Base-by-base conservation (phyloP, 2,329 filamentous ascomycete species). In the Penicillium vulpinum region DNA sequence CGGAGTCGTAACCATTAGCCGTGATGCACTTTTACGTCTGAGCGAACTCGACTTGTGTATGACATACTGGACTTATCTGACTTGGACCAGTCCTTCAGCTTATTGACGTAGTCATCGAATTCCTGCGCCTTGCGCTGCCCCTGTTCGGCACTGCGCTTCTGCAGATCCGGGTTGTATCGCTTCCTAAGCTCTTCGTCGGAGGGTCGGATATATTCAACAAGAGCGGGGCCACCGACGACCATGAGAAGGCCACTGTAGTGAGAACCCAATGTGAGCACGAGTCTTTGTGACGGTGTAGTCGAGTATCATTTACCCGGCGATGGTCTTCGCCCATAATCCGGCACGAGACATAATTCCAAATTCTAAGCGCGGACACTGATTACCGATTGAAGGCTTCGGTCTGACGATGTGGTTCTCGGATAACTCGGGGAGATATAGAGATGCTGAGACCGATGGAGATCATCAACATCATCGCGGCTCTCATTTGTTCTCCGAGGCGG, bases 81-180 rank as follows among this genome's bases (percentile, higher is more conserved):
- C 78, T 92, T 95, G 26, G 91, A 90, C 73, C 92, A 91, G 67
- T 93, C 85, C 81, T 96, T 97, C 71, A 99, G 76, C 67, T 88
- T 86, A 47, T 71, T 83, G 28, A 97, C 89, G 70, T 96, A 97
- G 54, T 92, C 84, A 70, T 97, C 90, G 67, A 96, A 96, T 57
- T 97, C 92, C 75, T 92, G 83, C 70, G 94, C 86, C 58, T 85
- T 84, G 72, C 89, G 85, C 56, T 88, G 82, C 18, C 91, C 85
- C 57, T 87, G 85, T 74, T 92, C 92, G n/a, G 96, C 79, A 60
- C 90, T 92, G 70, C 89, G 85, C 74, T 90, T 90, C 72, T 94
- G 90, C n/a, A 99, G 83, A 33, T 97, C 94, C 0, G 93, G 93
- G 75, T 93, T 97, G 79, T 97, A 97, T 75, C 83, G 86, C 74